Percentiles rank a stretch among this genome's conserved stretches.
Evolutionary conservation across 2,329 filamentous ascomycete genomes (phyloP).

Genomic region (Phaeophleospora eucalypticola): DNA sequence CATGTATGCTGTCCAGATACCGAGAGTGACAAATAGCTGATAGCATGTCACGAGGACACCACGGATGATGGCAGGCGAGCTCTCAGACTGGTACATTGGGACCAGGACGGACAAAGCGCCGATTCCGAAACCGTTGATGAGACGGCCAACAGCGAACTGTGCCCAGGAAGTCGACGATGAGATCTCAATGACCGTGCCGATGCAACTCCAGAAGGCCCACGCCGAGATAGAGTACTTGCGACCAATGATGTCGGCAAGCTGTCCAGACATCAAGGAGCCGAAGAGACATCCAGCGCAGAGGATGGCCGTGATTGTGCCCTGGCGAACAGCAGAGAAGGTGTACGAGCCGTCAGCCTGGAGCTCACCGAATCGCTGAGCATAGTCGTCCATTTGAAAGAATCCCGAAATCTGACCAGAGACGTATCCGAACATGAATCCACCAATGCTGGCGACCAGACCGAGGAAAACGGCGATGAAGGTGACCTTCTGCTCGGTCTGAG

Average conservation of each 20-base stretch:
- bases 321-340: conserved; percentile 31
- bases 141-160: conserved; percentile 48
- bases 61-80: conserved; percentile 58
- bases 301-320: conserved; percentile 42
- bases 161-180: conserved; percentile 38
- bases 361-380: conserved; percentile 54
- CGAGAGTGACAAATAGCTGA: conserved; percentile 45
- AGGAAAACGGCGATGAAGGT: conserved; percentile 48
- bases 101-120: conserved; percentile 53
- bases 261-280: conserved; percentile 40
- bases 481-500: conserved; percentile 24
- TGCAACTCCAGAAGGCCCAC: conserved; percentile 41
- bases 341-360: conserved; percentile 38
- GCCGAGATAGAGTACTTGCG: conserved; percentile 47
- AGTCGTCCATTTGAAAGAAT: conserved; percentile 47
- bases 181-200: conserved; percentile 44
- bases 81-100: conserved; percentile 65
- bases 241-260: conserved; percentile 53
- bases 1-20: conserved; percentile 36
- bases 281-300: conserved; percentile 43
- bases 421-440: conserved; percentile 51
- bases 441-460: conserved; percentile 53
- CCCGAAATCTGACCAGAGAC: conserved; percentile 59
- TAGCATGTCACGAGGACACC: conserved; percentile 56
- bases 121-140: conserved; percentile 42